Evolutionary conservation across 352 stramenopile species (phyloP), one percentile per base, ranked within the genome.

Genomic region (Chrysophaeum taylorii): DNA sequence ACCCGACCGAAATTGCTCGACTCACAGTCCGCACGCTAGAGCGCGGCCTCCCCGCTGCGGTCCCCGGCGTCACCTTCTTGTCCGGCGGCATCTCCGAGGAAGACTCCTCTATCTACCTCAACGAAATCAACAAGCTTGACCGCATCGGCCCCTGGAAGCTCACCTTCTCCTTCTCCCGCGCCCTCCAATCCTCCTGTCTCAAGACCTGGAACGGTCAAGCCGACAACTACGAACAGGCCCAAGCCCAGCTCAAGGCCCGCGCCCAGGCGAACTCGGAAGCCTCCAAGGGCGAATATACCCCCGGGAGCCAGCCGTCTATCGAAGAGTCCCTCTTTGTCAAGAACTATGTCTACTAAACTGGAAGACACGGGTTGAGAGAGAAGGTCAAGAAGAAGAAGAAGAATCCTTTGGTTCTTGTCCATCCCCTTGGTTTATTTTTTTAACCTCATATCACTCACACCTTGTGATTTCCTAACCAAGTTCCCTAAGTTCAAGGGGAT

Each of bases 291-390:
- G 82, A 85, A 66, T 89, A 89, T 74, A 70, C 66, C 12, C 69
- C 82, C 21, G 84, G 78, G 45, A 84, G 78, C 35, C 80, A 87
- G 68, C 77, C 81, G 37, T 81, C 77, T 37, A 79, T 78, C 33
- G 73, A 85, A 60, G 79, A 84, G 72, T 85, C 78, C 27, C 79
- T 87, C 35, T 86, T 85, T 60, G 83, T 89, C 21, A 82, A 80
- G 71, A 83, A 85, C 71, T 89, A 89, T 78, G 79, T 84, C 61
- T 89, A 89, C 77, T 89, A 85, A n/a, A n/a, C n/a, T n/a, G n/a
- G n/a, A n/a, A n/a, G n/a, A n/a, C n/a, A n/a, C n/a, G n/a, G n/a
- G n/a, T n/a, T n/a, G n/a, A n/a, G n/a, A n/a, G n/a, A n/a, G n/a
- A n/a, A n/a, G n/a, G n/a, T n/a, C n/a, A n/a, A n/a, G n/a, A n/a